phyloP scores from a whole-genome alignment of 768 basidiomycete genomes.

The Auriculariales sp. region DNA sequence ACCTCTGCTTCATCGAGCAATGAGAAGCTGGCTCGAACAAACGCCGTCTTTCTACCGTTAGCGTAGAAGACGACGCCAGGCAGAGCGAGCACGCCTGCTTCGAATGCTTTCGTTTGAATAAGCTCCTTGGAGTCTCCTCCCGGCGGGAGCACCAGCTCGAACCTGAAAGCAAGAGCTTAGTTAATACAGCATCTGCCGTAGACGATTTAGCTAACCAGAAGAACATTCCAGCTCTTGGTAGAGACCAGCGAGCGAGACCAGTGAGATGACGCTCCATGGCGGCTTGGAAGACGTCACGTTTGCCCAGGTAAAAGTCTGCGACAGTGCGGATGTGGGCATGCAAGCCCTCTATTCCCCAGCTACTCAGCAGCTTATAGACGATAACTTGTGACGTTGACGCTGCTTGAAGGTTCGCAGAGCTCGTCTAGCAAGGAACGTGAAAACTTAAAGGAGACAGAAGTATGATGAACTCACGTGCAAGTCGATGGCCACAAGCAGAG shows the following conservation, averaged over 20 bases:
- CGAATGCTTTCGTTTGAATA: slow-evolving; percentile 61
- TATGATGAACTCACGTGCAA: slow-evolving; percentile 34
- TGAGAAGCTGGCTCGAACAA: slow-evolving; percentile 77
- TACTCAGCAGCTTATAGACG: slow-evolving; percentile 36
- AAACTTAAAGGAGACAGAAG: not conserved
- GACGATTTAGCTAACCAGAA: slow-evolving; percentile 43
- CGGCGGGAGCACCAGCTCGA: slow-evolving; percentile 40
- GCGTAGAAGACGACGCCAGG: slow-evolving; percentile 78
- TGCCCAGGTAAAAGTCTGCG: slow-evolving; percentile 56
- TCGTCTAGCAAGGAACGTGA: slow-evolving; percentile 34
- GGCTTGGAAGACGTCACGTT: slow-evolving; percentile 63
- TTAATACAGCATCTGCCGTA: not conserved
- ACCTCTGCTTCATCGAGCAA: slow-evolving; percentile 49
- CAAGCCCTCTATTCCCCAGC: slow-evolving; percentile 73
- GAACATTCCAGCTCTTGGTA: slow-evolving; percentile 78
- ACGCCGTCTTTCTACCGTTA: slow-evolving; percentile 50
- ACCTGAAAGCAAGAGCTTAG: slow-evolving; percentile 28
- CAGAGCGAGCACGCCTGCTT: slow-evolving; percentile 75
- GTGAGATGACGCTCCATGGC: slow-evolving; percentile 65
- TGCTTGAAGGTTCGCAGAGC: slow-evolving; percentile 50
- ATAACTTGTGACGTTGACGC: slow-evolving; percentile 54
- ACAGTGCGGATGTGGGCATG: slow-evolving; percentile 50
- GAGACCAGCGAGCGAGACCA: slow-evolving; percentile 59
- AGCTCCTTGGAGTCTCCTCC: slow-evolving; percentile 58
- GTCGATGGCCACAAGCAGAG: slow-evolving; percentile 56